phyloP scores from a whole-genome alignment of 257 asterid genomes.

The Coffea eugenioides region DNA sequence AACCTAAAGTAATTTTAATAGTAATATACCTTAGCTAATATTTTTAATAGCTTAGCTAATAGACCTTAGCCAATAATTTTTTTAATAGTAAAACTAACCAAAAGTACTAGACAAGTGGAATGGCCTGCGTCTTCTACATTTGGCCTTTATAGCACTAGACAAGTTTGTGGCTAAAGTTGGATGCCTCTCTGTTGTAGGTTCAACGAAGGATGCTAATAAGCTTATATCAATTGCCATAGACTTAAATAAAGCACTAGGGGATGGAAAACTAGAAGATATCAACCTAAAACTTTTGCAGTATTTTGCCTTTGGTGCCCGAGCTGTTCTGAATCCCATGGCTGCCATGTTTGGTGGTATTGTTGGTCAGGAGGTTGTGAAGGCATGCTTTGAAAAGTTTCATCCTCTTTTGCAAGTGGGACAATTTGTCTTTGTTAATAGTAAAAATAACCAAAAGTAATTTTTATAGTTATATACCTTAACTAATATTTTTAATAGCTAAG shows the following conservation, averaged over 20 bases:
- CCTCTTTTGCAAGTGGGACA: slow-evolving; percentile 75
- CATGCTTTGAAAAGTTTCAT: slow-evolving; percentile 95
- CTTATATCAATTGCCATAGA: slow-evolving; percentile 58
- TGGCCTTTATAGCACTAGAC: slow-evolving; percentile 87
- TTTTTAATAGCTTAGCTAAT: no score
- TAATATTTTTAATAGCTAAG: no score
- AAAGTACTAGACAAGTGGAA: slow-evolving; percentile 47
- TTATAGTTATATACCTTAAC: no score
- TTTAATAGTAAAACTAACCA: no score
- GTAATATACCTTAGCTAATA: no score
- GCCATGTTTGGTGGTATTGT: slow-evolving; percentile 98
- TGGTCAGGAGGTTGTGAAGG: slow-evolving; percentile 96
- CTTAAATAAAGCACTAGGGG: no score
- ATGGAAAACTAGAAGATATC: no score
- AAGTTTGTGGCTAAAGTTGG: slow-evolving; percentile 62
- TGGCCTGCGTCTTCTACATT: slow-evolving; percentile 80
- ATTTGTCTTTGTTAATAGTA: neutral
- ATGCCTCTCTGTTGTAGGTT: slow-evolving; percentile 74
- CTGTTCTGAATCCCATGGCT: slow-evolving; percentile 92
- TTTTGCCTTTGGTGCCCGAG: slow-evolving; percentile 10
- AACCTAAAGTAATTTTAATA: no score
- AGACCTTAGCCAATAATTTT: no score
- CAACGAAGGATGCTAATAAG: slow-evolving; percentile 83
- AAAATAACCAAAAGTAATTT: no score
- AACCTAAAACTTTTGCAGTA: no score